Evolutionary conservation across 495 filamentous ascomycete species (phyloP).

Genomic region (Viridothelium virens): DNA sequence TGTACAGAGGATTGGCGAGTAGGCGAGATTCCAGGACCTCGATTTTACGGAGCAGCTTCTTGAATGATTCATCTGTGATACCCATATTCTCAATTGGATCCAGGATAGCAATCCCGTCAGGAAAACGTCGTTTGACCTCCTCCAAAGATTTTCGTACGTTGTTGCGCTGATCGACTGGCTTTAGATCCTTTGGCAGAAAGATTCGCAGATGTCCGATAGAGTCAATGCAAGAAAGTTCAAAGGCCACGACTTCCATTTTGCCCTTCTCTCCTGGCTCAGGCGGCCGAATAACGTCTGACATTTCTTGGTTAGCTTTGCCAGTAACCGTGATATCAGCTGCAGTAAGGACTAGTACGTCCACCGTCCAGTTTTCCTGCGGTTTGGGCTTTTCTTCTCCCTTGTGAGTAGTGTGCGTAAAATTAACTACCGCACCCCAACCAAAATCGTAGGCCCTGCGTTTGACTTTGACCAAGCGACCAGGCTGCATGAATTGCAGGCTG

Average conservation of each 20-base stretch:
- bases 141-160: conserved; percentile 57
- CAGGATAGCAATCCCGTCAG: conserved; percentile 79
- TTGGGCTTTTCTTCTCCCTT: conserved; percentile 55
- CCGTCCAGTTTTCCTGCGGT: conserved; percentile 64
- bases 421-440: conserved; percentile 84
- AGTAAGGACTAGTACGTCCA: conserved; percentile 75
- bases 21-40: conserved; percentile 91
- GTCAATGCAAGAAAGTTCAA: conserved; percentile 74
- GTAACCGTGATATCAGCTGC: conserved; percentile 49
- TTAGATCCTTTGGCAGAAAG: conserved; percentile 68
- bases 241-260: conserved; percentile 77
- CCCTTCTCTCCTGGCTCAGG: conserved; percentile 56
- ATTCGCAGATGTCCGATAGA: conserved; percentile 69
- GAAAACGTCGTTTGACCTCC: conserved; percentile 75
- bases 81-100: conserved; percentile 94
- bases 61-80: conserved; percentile 86
- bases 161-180: conserved; percentile 53
- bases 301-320: conserved; percentile 45
- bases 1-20: conserved; percentile 80
- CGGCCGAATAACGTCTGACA: conserved; percentile 57
- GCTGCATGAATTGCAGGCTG: conserved; percentile 67
- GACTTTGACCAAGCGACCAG: conserved; percentile 76
- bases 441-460: conserved; percentile 73
- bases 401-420: conserved; percentile 52
- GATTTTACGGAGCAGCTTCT: conserved; percentile 90